Base-by-base conservation (phyloP, 495 filamentous ascomycete species). In the Penicillium crystallinum region DNA sequence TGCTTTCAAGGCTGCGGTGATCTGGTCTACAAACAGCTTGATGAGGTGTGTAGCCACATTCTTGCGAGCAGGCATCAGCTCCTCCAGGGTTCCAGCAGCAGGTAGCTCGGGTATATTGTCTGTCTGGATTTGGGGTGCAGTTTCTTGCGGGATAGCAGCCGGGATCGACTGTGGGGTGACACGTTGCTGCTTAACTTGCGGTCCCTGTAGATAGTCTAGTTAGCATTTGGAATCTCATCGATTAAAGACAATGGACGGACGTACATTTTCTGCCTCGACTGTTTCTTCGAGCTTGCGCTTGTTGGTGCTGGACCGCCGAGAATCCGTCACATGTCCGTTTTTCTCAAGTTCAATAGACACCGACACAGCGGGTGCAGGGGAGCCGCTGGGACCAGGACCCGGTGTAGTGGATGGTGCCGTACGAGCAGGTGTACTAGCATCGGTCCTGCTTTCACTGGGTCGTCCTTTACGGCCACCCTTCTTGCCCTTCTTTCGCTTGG, bases 11-110 rank as follows among this genome's bases (percentile, higher is more conserved):
- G 78, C 73, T 23, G 71, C 67, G 42, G 77, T 68, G 42, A 81
- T 71, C 53, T 77, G 72, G 47, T 77, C 69, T 63, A 76, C 69
- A 55, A 88, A 77, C 36, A 76, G 61, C 54, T 77, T 82, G 39
- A 79, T 66, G 35, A 85, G 65, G 41, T 72, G 74, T 19, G 58
- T 67, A 14, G 78, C 82, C 46, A 72, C 66, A 46, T 69, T 76
- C 60, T 66, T 76, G 45, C 81, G 77, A 51, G 78, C 72, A 4
- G 69, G 59, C 19, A 71, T 73, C 27, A 79, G 69, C 25, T 81
- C 76, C 34, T 74, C 68, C 15, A 73, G 53, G 19, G 63, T 62
- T 17, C 18, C 44, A 25, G 49, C 18, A 6, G 30, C 40, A 31
- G 62, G 57, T 14, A 58, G 29, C 11, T 63, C 56, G 29, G 60